Evolutionary conservation across 371 early-diverging fungal genomes (phyloP).

Genomic region (Sporodiniella umbellata): DNA sequence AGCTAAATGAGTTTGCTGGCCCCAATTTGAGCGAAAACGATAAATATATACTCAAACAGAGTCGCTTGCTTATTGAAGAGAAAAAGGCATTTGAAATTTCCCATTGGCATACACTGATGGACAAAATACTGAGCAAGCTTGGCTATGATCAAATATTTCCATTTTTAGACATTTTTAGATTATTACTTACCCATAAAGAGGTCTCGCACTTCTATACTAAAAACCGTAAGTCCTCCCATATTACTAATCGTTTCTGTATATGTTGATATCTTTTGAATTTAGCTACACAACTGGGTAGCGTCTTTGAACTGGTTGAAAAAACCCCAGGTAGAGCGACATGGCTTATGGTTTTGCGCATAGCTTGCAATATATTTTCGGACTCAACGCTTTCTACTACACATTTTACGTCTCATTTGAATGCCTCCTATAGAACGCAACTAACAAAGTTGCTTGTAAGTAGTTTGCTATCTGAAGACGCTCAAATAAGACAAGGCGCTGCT

Average conservation of each 20-base stretch:
- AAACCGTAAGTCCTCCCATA: conserved; percentile 47
- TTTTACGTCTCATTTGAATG: conserved; percentile 49
- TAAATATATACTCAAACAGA: conserved; percentile 17
- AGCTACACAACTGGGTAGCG: conserved; percentile 30
- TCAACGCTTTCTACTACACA: conserved; percentile 39
- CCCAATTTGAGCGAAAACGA: conserved; percentile 25
- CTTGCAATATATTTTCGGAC: conserved; percentile 61
- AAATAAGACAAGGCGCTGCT: conserved; percentile 64
- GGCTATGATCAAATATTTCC: conserved; percentile 59
- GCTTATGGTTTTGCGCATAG: conserved; percentile 35
- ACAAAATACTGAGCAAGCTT: conserved; percentile 30
- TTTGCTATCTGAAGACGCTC: conserved; percentile 51
- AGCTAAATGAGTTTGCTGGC: conserved; percentile 43
- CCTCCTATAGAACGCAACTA: conserved; percentile 43
- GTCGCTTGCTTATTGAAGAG: conserved; percentile 16
- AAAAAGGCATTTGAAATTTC: conserved; percentile 13
- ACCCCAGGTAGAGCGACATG: conserved; percentile 22
- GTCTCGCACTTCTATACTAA: conserved; percentile 45
- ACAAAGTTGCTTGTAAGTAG: conserved; percentile 62
- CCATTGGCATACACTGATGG: conserved; percentile 40
- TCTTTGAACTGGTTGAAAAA: conserved; percentile 27
- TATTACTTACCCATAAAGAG: conserved; percentile 42
- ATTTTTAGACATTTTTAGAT: conserved; percentile 61
- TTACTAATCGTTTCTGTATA: no score
- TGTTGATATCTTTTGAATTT: no score